A percentile compares a stretch with the other conserved stretches of the same genome.
These are phyloP conservation scores for Xylaria polymorpha DNA, from an alignment of 2,329 filamentous ascomycete species.

Conservation along the genomic window DNA sequence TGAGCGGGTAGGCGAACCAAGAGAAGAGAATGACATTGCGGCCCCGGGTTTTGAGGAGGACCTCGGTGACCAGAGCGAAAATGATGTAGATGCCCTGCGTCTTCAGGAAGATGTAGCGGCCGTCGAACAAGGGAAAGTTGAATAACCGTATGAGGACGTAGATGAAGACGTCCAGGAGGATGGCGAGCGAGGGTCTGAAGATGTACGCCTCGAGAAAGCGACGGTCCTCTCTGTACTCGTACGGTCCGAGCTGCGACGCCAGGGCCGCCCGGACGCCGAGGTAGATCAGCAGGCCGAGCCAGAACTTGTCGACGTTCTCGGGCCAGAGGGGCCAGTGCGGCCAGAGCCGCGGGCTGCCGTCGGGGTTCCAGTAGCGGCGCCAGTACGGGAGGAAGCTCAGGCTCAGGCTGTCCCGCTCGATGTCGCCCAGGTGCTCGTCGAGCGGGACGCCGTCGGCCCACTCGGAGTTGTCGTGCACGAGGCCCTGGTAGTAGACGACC, in stretches of 20 bases:
- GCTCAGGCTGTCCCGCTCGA: slow-evolving; percentile 7
- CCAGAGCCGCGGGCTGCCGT: slow-evolving; percentile 9
- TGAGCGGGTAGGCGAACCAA: neutral
- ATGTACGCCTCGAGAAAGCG: neutral
- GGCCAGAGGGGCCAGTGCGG: slow-evolving; percentile 32
- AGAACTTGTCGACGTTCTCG: slow-evolving; percentile 16
- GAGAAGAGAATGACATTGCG: neutral
- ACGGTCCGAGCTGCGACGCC: neutral
- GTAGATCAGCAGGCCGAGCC: slow-evolving; percentile 17
- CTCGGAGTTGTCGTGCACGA: slow-evolving; percentile 42
- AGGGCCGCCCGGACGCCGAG: neutral
- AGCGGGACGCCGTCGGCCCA: slow-evolving; percentile 38
- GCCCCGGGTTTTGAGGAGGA: neutral
- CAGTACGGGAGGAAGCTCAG: slow-evolving; percentile 22
- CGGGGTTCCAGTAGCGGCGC: slow-evolving; percentile 20
- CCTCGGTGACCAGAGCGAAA: neutral
- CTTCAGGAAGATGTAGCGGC: neutral
- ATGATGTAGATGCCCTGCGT: neutral
- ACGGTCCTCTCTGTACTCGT: neutral
- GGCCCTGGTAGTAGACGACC: slow-evolving; percentile 51
- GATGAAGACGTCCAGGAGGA: neutral
- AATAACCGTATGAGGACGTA: neutral
- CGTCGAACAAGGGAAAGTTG: neutral
- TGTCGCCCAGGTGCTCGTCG: slow-evolving; percentile 36
- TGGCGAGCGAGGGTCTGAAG: neutral